phyloP scores from a whole-genome alignment of 2,329 filamentous ascomycete genomes.

The Aspergillus calidoustus region DNA sequence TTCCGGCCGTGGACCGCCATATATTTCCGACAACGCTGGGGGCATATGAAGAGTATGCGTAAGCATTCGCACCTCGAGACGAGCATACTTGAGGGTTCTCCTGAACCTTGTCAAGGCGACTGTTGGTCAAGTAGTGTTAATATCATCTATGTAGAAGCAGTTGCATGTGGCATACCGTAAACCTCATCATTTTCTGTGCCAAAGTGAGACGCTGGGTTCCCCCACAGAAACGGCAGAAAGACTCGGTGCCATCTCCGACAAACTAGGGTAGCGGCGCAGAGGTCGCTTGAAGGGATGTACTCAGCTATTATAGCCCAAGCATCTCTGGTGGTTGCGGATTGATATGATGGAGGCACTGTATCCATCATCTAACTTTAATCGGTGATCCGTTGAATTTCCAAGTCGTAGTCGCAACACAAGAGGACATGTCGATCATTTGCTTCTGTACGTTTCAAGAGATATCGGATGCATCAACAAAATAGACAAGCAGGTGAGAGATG shows the following conservation, averaged over 20 bases:
- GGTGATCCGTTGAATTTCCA: not conserved
- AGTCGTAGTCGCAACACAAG: not conserved
- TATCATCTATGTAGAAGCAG: not conserved
- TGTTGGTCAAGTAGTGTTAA: slow-evolving; percentile 31
- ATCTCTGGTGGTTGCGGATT: slow-evolving; percentile 59
- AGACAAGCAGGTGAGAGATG: not conserved
- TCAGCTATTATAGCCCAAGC: slow-evolving; percentile 60
- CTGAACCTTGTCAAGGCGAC: slow-evolving; percentile 65
- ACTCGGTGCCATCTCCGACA: slow-evolving; percentile 61
- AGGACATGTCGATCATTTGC: not conserved
- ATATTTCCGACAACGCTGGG: slow-evolving; percentile 64
- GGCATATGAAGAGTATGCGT: slow-evolving; percentile 67
- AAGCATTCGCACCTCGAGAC: slow-evolving; percentile 57
- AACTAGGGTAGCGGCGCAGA: slow-evolving; percentile 61
- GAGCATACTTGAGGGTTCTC: slow-evolving; percentile 58
- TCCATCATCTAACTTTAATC: slow-evolving; percentile 52
- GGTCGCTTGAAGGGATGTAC: slow-evolving; percentile 60
- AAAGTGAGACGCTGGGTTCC: slow-evolving; percentile 66
- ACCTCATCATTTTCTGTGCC: slow-evolving; percentile 64
- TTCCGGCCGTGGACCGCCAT: slow-evolving; percentile 61
- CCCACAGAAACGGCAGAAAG: slow-evolving; percentile 66
- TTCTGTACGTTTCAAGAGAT: not conserved
- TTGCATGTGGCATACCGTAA: slow-evolving; percentile 49
- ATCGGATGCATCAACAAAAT: not conserved
- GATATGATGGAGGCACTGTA: slow-evolving; percentile 63